Percentiles rank a stretch among this genome's conserved stretches.
Evolutionary conservation across 2,329 filamentous ascomycete species (phyloP).

Genomic region (Curvularia lunata): DNA sequence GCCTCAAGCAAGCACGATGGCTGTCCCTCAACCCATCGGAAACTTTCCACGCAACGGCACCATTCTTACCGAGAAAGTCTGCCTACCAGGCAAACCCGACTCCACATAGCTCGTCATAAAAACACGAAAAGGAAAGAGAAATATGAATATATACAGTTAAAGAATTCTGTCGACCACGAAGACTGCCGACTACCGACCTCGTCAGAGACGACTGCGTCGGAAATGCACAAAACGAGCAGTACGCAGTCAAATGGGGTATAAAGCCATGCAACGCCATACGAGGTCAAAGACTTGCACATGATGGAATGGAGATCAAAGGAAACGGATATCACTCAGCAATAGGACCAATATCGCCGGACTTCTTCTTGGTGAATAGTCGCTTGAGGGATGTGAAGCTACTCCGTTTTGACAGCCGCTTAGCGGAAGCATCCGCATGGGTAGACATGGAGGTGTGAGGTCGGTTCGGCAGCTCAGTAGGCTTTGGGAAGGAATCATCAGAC

Average conservation of each 20-base stretch:
- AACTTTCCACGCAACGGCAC: background rate
- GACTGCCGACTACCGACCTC: background rate
- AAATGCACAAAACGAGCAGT: constrained; percentile 17
- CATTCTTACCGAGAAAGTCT: background rate
- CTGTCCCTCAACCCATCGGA: constrained; percentile 1
- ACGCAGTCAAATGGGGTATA: constrained; percentile 40
- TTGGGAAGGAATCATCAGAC: constrained; percentile 17
- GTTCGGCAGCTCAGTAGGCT: constrained; percentile 25
- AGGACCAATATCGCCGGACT: constrained; percentile 39
- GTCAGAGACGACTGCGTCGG: constrained; percentile 5
- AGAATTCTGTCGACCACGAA: constrained; percentile 9
- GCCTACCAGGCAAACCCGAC: constrained; percentile 12
- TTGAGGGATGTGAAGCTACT: constrained; percentile 46
- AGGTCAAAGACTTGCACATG: constrained; percentile 29
- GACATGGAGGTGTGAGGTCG: constrained; percentile 43
- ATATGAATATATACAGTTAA: constrained; percentile 23
- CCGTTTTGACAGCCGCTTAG: constrained; percentile 39
- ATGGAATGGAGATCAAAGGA: constrained; percentile 12
- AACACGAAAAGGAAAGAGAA: constrained; percentile 25
- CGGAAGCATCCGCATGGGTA: constrained; percentile 27
- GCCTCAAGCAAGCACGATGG: constrained; percentile 1
- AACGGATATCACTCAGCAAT: constrained; percentile 40
- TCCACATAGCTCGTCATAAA: constrained; percentile 28
- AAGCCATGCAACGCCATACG: constrained; percentile 37
- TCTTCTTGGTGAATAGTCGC: constrained; percentile 47